phyloP scores from a whole-genome alignment of 208 protist genomes.

The Leishmania gerbilli region DNA sequence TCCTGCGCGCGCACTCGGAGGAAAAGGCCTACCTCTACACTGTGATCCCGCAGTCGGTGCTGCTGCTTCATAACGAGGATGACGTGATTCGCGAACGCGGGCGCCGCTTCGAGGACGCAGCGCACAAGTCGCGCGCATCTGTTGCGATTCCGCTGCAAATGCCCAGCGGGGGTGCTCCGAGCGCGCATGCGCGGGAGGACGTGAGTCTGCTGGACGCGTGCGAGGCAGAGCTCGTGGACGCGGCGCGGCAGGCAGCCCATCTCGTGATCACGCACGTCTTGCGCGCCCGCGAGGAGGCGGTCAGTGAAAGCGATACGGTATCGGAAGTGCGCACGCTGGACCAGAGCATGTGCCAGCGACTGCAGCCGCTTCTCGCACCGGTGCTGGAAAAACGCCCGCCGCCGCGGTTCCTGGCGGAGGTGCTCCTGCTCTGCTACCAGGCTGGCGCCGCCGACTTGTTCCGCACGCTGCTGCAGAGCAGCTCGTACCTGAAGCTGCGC shows the following conservation, averaged over 20 bases:
- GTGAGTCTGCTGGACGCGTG: slow-evolving; percentile 34
- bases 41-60: slow-evolving; percentile 63
- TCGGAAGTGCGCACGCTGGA: slow-evolving; percentile 34
- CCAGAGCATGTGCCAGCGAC: slow-evolving; percentile 15
- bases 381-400: not conserved
- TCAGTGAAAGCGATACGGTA: slow-evolving; percentile 21
- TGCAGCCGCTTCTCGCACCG: slow-evolving; percentile 19
- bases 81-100: slow-evolving; percentile 65
- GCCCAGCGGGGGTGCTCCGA: not conserved
- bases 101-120: slow-evolving; percentile 51
- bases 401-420: slow-evolving; percentile 39
- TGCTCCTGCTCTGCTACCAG: slow-evolving; percentile 50
- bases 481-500: slow-evolving; percentile 47
- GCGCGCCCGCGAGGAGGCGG: slow-evolving; percentile 9
- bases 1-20: slow-evolving; percentile 20
- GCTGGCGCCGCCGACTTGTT: slow-evolving; percentile 39
- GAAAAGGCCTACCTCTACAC: slow-evolving; percentile 39
- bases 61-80: slow-evolving; percentile 69
- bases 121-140: slow-evolving; percentile 10
- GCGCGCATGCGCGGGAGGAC: slow-evolving; percentile 6
- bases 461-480: slow-evolving; percentile 32
- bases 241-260: slow-evolving; percentile 36
- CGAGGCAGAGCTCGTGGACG: slow-evolving; percentile 36
- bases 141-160: slow-evolving; percentile 29
- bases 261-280: slow-evolving; percentile 31